Evolutionary conservation across 140 eudicot genomes (phyloP).

Genomic region (Bidens hawaiensis): DNA sequence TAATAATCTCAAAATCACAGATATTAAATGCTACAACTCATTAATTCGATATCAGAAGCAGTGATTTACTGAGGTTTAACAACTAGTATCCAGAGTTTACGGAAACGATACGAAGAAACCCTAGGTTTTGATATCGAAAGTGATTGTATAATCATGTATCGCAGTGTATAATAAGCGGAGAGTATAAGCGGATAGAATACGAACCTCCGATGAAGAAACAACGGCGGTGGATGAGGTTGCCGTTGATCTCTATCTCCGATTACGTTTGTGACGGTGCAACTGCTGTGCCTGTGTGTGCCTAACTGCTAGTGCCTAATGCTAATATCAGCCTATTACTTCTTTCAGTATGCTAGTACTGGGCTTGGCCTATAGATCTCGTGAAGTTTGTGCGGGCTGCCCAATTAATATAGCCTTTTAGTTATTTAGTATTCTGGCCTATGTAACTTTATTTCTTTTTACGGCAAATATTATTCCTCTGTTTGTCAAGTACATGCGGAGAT

Average conservation of each 20-base stretch:
- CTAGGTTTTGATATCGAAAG: slow-evolving; percentile 16
- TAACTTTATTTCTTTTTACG: no score
- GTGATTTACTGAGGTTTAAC: not conserved
- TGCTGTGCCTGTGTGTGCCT: not conserved
- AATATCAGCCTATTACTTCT: not conserved
- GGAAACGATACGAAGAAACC: slow-evolving; percentile 12
- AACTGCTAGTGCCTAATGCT: no score
- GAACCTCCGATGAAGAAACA: slow-evolving; percentile 23
- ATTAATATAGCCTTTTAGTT: no score
- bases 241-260: slow-evolving; percentile 5
- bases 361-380: slow-evolving; percentile 11
- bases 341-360: no score
- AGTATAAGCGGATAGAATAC: not conserved
- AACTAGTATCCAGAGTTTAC: not conserved
- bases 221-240: slow-evolving; percentile 19
- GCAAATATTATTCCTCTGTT: no score
- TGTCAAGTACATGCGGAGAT: no score
- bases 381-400: slow-evolving; percentile 7
- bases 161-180: not conserved
- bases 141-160: not conserved
- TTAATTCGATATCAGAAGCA: not conserved
- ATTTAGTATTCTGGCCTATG: no score
- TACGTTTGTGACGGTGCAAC: not conserved
- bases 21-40: not conserved
- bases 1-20: not conserved